Base-by-base conservation (phyloP, 163 green algal species). In the Chlamydomonas reinhardtii region DNA sequence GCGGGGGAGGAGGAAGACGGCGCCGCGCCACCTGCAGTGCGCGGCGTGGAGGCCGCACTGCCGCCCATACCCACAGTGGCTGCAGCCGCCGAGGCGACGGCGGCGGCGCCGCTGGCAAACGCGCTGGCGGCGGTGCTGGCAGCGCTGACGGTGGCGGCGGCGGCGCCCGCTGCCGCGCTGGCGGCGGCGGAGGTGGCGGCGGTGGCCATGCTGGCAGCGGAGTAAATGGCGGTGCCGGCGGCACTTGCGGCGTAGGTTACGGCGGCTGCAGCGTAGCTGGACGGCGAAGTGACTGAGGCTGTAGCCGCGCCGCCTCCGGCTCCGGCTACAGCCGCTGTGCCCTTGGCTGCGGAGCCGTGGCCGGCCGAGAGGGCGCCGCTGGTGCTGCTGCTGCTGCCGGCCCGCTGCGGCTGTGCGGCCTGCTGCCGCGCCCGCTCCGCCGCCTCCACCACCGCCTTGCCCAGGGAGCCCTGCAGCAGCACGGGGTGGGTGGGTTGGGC, bases 381-480 rank as follows among this genome's bases (percentile, higher is more conserved):
- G 48, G 11, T 59, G 69, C 2, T 48, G 66, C 3, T 37, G 39
- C 43, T 64, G 27, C 43, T 39, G 16, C 25, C 61, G 73, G 61
- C 64, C 34, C 9, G 14, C 35, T 52, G 32, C 32, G 31, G 32
- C 32, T 19, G 74, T 35, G 32, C 48, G 11, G 48, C 48, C 48
- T 56, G 48, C 48, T 29, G 29, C 27, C 43, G 62, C 5, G 54
- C 62, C 14, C 3, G 64, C 72, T 59, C 77, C 29, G 56, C 37
- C 32, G 52, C 86, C 72, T 70, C 71, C 66, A 14, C 15, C 31
- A 52, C 37, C 65, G 39, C 4, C 25, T 73, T 0, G 73, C 84
- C 43, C 68, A 78, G 52, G 0, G 32, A 81, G 43, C 59, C 74
- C 66, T 87, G 74, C 34, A 70, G 20, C n/a, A n/a, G n/a, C n/a